Percentiles rank a stretch among this genome's conserved stretches.
phyloP scores from a whole-genome alignment of 129 eudicot genomes.

The Daucus carota region DH1_v3.0 NC_030388.2:26148501-26149000 shows the following conservation, averaged over 20 bases:
- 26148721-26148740: conserved; percentile 98
- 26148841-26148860: conserved; percentile 48
- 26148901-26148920: not conserved
- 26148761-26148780: conserved; percentile 79
- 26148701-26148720: conserved; percentile 54
- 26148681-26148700: not conserved
- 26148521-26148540: not conserved
- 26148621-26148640: not conserved
- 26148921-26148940: conserved; percentile 87
- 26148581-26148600: not conserved
- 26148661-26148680: not conserved
- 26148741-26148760: conserved; percentile 96
- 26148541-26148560: not conserved
- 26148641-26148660: not conserved
- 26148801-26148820: conserved; percentile 78
- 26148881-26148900: not conserved
- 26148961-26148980: conserved; percentile 73
- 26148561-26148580: not conserved
- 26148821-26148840: conserved; percentile 95
- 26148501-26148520: too few relatives aligned
- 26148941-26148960: conserved; percentile 84
- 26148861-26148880: not conserved
- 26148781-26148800: conserved; percentile 85
- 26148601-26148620: not conserved
- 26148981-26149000: conserved; percentile 52